phyloP scores from a whole-genome alignment of 2,329 filamentous ascomycete genomes.

The Pestalotiopsis sp. region DNA sequence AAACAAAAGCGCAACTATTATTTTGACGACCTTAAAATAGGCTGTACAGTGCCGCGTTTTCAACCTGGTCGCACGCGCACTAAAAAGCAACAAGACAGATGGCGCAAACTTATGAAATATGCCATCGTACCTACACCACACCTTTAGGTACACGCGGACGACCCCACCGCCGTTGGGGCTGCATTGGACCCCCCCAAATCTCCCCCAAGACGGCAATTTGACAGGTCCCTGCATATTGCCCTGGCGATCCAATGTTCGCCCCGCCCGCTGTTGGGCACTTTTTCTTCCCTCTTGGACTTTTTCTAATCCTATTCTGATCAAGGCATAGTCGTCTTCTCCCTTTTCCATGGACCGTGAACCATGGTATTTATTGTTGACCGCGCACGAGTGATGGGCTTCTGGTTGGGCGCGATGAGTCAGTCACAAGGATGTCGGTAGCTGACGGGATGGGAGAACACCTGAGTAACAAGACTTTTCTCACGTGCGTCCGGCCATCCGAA shows the following conservation, averaged over 20 bases:
- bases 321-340: neutral
- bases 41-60: no score
- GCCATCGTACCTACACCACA: no score
- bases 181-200: neutral
- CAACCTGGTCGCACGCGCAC: no score
- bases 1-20: no score
- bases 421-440: neutral
- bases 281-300: neutral
- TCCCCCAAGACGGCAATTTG: slow-evolving; percentile 3
- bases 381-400: no score
- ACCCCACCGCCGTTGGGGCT: neutral
- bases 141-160: neutral
- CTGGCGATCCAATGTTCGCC: neutral
- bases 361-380: neutral
- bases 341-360: neutral
- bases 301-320: neutral
- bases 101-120: no score
- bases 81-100: no score
- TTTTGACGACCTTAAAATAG: no score
- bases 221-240: slow-evolving; percentile 11
- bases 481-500: neutral
- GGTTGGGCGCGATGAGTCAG: neutral
- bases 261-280: neutral
- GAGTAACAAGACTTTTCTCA: neutral
- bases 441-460: neutral